Conservation (phyloP, 345 rosid genomes). For the Populus simonii region DNA sequence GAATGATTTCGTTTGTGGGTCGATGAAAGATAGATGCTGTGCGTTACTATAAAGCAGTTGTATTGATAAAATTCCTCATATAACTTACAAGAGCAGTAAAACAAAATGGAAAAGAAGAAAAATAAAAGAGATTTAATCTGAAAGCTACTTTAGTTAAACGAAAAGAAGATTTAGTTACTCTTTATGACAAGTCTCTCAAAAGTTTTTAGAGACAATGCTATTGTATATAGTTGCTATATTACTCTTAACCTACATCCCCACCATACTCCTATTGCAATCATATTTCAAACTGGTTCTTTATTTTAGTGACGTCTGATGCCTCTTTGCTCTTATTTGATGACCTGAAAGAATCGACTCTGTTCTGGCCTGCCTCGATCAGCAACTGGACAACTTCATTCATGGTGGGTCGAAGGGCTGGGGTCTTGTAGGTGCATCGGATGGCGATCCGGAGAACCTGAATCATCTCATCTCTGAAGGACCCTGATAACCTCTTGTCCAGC, state of each 20-base stretch:
- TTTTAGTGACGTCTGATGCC: constrained; percentile 30
- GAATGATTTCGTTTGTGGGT: constrained; percentile 41
- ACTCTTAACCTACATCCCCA: constrained; percentile 15
- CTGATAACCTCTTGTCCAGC: constrained; percentile 60
- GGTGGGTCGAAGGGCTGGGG: constrained; percentile 68
- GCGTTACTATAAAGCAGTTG: constrained; percentile 55
- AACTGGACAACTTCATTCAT: constrained; percentile 87
- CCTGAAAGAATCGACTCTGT: constrained; percentile 44
- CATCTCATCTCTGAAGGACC: constrained; percentile 67
- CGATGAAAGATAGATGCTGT: constrained; percentile 34
- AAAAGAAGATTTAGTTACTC: constrained; percentile 3
- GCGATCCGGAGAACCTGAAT: constrained; percentile 69
- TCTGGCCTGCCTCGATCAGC: constrained; percentile 65
- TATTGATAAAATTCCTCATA: constrained; percentile 13
- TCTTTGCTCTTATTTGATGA: constrained; percentile 53
- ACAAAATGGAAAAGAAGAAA: constrained; percentile 18
- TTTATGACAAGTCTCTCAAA: constrained; percentile 26
- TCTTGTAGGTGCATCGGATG: constrained; percentile 59
- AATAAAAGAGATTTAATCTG: background rate
- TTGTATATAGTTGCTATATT: constrained; percentile 14
- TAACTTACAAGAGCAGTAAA: constrained; percentile 22
- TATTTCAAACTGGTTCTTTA: constrained; percentile 35
- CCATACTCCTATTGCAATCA: constrained; percentile 14
- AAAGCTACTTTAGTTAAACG: constrained; percentile 19
- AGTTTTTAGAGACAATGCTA: constrained; percentile 11